These are phyloP conservation scores for Fragosphaeria purpurea DNA, from an alignment of 2,329 filamentous ascomycete species.

Conservation along the genomic window DNA sequence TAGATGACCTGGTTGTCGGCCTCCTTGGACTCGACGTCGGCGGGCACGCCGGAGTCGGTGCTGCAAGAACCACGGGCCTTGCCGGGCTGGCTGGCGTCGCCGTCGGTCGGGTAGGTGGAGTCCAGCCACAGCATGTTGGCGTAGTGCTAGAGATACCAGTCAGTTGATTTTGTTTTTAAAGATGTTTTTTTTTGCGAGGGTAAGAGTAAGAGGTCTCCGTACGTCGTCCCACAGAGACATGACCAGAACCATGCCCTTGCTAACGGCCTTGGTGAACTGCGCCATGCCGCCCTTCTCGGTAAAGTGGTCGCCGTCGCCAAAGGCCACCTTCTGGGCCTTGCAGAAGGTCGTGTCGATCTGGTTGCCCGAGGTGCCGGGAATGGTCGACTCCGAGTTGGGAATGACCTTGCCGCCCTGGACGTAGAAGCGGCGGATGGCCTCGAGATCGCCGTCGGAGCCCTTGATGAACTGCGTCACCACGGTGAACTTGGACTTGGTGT, in stretches of 20 bases:
- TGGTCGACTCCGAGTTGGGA: slow-evolving; percentile 32
- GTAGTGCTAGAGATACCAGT: slow-evolving; percentile 28
- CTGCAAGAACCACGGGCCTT: slow-evolving; percentile 35
- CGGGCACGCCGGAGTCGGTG: slow-evolving; percentile 32
- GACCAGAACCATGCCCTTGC: slow-evolving; percentile 50
- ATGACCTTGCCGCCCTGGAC: slow-evolving; percentile 49
- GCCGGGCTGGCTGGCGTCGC: slow-evolving; percentile 25
- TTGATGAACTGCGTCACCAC: slow-evolving; percentile 53
- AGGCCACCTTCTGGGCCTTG: slow-evolving; percentile 40
- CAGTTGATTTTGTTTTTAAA: neutral
- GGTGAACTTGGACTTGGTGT: slow-evolving; percentile 46
- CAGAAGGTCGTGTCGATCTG: slow-evolving; percentile 45
- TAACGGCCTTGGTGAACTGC: slow-evolving; percentile 42
- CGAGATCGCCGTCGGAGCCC: slow-evolving; percentile 34
- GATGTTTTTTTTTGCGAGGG: no score
- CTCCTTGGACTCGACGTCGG: slow-evolving; percentile 28
- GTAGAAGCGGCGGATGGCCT: slow-evolving; percentile 51
- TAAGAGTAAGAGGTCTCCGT: slow-evolving; percentile 16
- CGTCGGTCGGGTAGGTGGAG: slow-evolving; percentile 40
- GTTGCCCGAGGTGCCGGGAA: slow-evolving; percentile 20
- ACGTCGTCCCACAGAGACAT: slow-evolving; percentile 51
- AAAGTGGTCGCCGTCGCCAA: slow-evolving; percentile 43
- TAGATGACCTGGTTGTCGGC: slow-evolving; percentile 27
- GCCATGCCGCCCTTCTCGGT: slow-evolving; percentile 40
- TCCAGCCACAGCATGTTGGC: slow-evolving; percentile 55